Conservation (phyloP, 768 basidiomycete species). For the Cantharellus cinnabarinus region DNA sequence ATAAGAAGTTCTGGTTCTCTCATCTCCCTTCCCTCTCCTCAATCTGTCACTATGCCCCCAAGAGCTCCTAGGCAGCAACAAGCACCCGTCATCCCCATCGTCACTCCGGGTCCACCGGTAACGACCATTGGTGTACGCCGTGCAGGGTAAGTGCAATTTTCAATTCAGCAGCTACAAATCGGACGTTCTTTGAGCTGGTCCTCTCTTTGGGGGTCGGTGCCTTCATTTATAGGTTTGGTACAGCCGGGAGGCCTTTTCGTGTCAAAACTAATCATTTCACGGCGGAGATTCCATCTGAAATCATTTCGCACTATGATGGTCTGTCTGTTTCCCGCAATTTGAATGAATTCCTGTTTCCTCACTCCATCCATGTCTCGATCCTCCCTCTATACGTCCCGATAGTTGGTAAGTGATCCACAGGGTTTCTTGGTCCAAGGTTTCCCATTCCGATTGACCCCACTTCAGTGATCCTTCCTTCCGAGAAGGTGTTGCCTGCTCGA, state of each 20-base stretch:
- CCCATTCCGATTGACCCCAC: slow-evolving; percentile 7
- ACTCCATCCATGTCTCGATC: not conserved
- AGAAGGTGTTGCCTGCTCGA: slow-evolving; percentile 43
- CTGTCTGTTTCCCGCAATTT: slow-evolving; percentile 12
- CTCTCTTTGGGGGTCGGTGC: not conserved
- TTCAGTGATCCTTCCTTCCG: slow-evolving; percentile 45
- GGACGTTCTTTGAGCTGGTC: not conserved
- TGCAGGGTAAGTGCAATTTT: not conserved
- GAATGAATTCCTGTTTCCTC: not conserved
- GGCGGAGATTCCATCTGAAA: slow-evolving; percentile 35
- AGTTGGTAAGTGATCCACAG: slow-evolving; percentile 25
- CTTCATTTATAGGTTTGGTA: slow-evolving; percentile 24
- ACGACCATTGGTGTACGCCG: not conserved
- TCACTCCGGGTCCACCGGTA: not conserved
- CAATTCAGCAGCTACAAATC: not conserved
- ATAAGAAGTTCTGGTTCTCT: too few species aligned
- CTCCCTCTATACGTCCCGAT: not conserved
- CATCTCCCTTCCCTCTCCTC: too few species aligned
- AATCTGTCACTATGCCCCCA: too few species aligned
- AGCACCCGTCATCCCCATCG: not conserved
- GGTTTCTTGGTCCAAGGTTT: not conserved
- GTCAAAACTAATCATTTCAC: slow-evolving; percentile 42
- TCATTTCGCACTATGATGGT: slow-evolving; percentile 70
- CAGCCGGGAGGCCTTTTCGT: slow-evolving; percentile 26
- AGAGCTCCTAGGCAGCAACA: not conserved